phyloP scores from a whole-genome alignment of 2,329 filamentous ascomycete genomes.

The Knufia fluminis region DNA sequence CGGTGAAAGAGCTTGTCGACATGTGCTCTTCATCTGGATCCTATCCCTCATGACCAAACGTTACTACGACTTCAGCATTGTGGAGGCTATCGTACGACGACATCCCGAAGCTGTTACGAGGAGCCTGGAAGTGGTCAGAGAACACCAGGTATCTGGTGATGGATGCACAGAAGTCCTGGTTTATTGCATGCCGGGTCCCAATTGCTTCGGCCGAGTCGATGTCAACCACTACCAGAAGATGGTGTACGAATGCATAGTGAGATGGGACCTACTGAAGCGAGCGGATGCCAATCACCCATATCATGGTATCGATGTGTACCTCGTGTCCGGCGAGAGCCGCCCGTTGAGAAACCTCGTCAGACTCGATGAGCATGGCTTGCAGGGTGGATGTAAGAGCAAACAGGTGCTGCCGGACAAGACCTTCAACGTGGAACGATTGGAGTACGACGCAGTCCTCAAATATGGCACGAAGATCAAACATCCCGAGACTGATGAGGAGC shows the following conservation, averaged over 20 bases:
- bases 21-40: background rate
- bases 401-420: background rate
- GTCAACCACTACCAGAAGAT: slow-evolving; percentile 1
- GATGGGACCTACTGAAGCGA: background rate
- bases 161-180: background rate
- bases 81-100: background rate
- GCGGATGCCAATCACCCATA: background rate
- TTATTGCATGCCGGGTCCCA: background rate
- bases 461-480: background rate
- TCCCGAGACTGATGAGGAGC: background rate
- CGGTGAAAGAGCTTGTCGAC: too few relatives aligned
- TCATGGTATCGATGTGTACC: background rate
- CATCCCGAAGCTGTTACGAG: background rate
- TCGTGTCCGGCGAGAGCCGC: background rate
- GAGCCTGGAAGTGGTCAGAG: background rate
- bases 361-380: background rate
- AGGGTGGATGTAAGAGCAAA: background rate
- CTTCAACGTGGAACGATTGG: background rate
- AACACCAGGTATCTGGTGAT: background rate
- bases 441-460: background rate
- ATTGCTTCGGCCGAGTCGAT: background rate
- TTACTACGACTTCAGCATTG: background rate
- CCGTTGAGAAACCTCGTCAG: background rate
- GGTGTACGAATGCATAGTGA: background rate
- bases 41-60: background rate